Evolutionary conservation across 2,329 filamentous ascomycete genomes (phyloP), one percentile per base, ranked within the genome.

Genomic region (Fusarium anthophilum): DNA sequence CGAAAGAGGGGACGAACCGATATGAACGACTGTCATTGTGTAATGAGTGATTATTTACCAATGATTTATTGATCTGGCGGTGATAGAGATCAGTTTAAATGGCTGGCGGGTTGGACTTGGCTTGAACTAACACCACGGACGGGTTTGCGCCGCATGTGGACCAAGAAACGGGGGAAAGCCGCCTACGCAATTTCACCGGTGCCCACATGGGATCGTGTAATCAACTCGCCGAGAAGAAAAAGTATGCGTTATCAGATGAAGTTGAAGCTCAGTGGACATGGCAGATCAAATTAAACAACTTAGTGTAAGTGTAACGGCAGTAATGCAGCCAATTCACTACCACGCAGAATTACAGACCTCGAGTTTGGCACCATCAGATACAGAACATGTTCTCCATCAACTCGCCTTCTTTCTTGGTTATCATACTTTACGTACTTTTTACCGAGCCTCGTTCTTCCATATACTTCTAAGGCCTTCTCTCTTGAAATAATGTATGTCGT

Each of bases 11-110:
- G 18, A 63, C 77, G 35, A 38, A 82, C 81, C 81, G 28, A 83
- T 81, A 18, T 83, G 81, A 63, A 83, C 66, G 47, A 83, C 74
- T 28, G 80, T 82, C 81, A 83, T 83, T 38, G 22, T 41, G 24
- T 2, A 54, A 43, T 28, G 17, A 22, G 15, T 14, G 17, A 15
- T 30, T 2, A 30, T 24, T 37, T 35, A 1, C 37, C 20, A n/a
- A 55, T 55, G 11, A 9, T 8, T 26, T 37, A 13, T 37, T n/a
- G 14, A 12, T 14, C 1, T 24, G 8, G 6, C 6, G 17, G 38
- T 13, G 30, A 20, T 48, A 10, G 26, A 37, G 32, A 7, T n/a
- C 32, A n/a, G 2, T 55, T 55, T 55, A 55, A 55, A 28, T 41
- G 20, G 12, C 7, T 26, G 30, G 24, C 45, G 26, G 26, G 4